A percentile compares a stretch with the other conserved stretches of the same genome.
phyloP scores from a whole-genome alignment of 345 rosid genomes.

The Mangifera indica region DNA sequence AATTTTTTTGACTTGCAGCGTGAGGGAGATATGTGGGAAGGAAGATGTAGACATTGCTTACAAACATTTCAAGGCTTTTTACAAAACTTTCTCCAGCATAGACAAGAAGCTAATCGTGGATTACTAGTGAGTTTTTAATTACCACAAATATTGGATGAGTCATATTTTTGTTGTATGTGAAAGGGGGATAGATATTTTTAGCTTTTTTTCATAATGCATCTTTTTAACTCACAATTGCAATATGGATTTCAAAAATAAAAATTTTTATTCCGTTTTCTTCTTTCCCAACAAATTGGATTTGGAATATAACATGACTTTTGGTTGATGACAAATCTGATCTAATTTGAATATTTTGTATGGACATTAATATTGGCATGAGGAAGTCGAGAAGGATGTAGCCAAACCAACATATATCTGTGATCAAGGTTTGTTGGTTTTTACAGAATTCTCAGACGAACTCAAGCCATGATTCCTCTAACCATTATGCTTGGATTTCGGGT shows the following conservation, averaged over 20 bases:
- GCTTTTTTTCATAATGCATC: conserved; percentile 1
- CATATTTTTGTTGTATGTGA: neutral
- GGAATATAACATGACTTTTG: neutral
- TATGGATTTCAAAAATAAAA: neutral
- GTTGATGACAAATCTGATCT: conserved; percentile 7
- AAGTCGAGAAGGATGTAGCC: neutral
- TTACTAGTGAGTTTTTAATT: conserved; percentile 13
- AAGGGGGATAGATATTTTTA: neutral
- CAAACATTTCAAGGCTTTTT: conserved; percentile 91
- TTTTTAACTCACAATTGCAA: conserved; percentile 10
- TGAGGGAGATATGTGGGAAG: conserved; percentile 84
- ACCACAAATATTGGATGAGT: neutral
- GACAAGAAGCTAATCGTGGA: conserved; percentile 69
- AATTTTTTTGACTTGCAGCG: conserved; percentile 42
- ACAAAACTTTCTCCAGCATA: conserved; percentile 60
- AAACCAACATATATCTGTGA: neutral
- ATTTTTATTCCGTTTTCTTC: neutral
- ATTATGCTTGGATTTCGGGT: conserved; percentile 14
- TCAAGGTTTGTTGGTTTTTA: conserved; percentile 19
- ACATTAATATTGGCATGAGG: neutral
- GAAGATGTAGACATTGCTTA: conserved; percentile 82
- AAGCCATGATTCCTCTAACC: conserved; percentile 18
- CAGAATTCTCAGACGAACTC: conserved; percentile 9
- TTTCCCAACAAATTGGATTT: neutral
- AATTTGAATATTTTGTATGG: neutral